phyloP scores from a whole-genome alignment of 139 green algal genomes.

The Klebsormidium nitens region DNA sequence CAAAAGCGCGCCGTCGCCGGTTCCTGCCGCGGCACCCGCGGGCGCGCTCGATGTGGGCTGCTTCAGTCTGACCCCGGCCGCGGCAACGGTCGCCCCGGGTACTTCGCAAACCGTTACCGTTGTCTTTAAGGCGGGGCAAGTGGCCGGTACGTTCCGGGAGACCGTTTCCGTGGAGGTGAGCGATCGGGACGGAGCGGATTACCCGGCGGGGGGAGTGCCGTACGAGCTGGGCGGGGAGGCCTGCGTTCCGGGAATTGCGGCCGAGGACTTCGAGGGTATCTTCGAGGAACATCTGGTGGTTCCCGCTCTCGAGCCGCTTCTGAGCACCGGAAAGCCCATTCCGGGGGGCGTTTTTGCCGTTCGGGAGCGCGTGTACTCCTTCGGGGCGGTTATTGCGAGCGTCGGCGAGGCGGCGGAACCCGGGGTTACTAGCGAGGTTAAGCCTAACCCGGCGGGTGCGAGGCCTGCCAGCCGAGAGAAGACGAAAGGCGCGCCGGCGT shows the following conservation, averaged over 20 bases:
- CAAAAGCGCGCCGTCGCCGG: neutral
- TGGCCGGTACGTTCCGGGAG: slow-evolving; percentile 35
- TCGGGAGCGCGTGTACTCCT: slow-evolving; percentile 65
- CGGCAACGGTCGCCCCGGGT: neutral
- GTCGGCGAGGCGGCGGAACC: slow-evolving; percentile 25
- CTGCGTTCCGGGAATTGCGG: slow-evolving; percentile 68
- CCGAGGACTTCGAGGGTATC: slow-evolving; percentile 56
- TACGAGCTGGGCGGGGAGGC: slow-evolving; percentile 67
- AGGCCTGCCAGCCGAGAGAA: neutral
- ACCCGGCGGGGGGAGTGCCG: slow-evolving; percentile 49
- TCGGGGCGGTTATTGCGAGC: slow-evolving; percentile 60
- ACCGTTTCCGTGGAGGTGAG: slow-evolving; percentile 52
- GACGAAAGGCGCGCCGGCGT: neutral
- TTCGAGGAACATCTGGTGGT: slow-evolving; percentile 77
- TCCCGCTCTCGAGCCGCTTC: slow-evolving; percentile 54
- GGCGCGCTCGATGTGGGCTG: slow-evolving; percentile 41
- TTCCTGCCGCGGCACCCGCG: neutral
- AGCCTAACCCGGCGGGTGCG: neutral
- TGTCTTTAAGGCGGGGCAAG: slow-evolving; percentile 57
- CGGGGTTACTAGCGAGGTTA: slow-evolving; percentile 7
- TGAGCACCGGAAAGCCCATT: slow-evolving; percentile 22
- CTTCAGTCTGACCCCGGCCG: slow-evolving; percentile 46
- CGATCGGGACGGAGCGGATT: slow-evolving; percentile 52
- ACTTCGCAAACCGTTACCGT: slow-evolving; percentile 41
- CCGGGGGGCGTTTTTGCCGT: slow-evolving; percentile 50